These are phyloP conservation scores for Cairneyella variabilis DNA, from an alignment of 495 filamentous ascomycete species.

Conservation along the genomic window DNA sequence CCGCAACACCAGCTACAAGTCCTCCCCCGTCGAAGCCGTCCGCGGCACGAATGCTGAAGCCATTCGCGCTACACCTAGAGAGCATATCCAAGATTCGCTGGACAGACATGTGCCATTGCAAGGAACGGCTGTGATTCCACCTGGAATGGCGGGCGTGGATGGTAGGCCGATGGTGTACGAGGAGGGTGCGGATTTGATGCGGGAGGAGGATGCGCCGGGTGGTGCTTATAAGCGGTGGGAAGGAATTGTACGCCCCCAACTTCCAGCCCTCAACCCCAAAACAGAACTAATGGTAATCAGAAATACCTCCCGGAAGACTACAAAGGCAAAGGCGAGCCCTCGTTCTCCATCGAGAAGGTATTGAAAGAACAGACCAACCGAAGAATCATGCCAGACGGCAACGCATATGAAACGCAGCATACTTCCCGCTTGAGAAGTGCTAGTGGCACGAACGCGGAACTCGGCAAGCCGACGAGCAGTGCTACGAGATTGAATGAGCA, in stretches of 20 bases:
- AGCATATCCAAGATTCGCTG: slow-evolving; percentile 74
- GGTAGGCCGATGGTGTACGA: slow-evolving; percentile 74
- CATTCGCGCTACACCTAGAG: slow-evolving; percentile 74
- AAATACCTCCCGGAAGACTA: slow-evolving; percentile 66
- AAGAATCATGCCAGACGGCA: slow-evolving; percentile 23
- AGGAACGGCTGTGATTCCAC: slow-evolving; percentile 72
- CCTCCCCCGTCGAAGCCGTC: slow-evolving; percentile 75
- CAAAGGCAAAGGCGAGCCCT: slow-evolving; percentile 78
- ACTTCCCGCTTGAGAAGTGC: slow-evolving; percentile 14
- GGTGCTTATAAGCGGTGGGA: slow-evolving; percentile 65
- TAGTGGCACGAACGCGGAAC: slow-evolving; percentile 14
- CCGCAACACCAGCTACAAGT: slow-evolving; percentile 56
- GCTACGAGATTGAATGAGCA: slow-evolving; percentile 16
- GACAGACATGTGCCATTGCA: slow-evolving; percentile 77
- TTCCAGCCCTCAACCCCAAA: not conserved
- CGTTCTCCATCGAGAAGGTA: slow-evolving; percentile 62
- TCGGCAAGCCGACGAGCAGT: not conserved
- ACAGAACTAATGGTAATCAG: slow-evolving; percentile 33
- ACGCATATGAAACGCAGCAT: slow-evolving; percentile 41
- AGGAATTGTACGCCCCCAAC: slow-evolving; percentile 51
- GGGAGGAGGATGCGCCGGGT: slow-evolving; percentile 55
- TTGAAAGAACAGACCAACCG: slow-evolving; percentile 43
- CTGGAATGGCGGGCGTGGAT: slow-evolving; percentile 60
- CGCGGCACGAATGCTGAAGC: slow-evolving; percentile 70
- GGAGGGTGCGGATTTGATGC: slow-evolving; percentile 82